Base-by-base conservation (phyloP, 116 monocot species). In the Posidonia oceanica region DNA sequence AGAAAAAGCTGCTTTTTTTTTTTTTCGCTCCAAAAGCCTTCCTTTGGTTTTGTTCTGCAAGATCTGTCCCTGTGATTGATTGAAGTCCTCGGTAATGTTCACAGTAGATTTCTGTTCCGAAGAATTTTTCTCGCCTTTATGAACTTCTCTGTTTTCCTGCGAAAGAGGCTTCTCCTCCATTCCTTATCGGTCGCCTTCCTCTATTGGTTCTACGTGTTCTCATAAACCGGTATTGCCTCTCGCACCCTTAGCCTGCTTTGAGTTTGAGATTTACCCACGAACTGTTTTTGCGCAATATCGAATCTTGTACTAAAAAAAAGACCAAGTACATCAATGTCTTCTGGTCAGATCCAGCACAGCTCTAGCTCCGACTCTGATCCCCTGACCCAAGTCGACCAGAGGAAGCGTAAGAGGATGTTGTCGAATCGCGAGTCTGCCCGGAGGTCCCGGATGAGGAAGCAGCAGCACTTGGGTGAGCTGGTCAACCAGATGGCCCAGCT, bases 121-220 rank as follows among this genome's bases (percentile, higher is more conserved):
- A 42, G 42, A 42, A 66, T 18, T n/a, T 66, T 60, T 40, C 14
- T 54, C 48, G 5, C 39, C 71, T 87, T 81, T 84, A 91, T 84
- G 87, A 79, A 78, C 59, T 82, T 69, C 67, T 80, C 84, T 63
- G 21, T 79, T 11, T 78, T 87, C 48, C 78, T 75, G 56, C 84
- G 84, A 48, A 74, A 82, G 13, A 82, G 80, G 64, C 81, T 76
- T 20, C 78, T 87, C 61, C 83, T 83, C 44, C 91, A 92, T 38
- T 92, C 91, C 71, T 88, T 88, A 83, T 92, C 88, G 36, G 88
- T 92, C 61, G 91, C 86, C 54, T 88, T 92, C 81, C 91, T 92
- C 75, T 88, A 92, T 83, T 92, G 91, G 88, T 92, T 92, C 83
- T 92, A 92, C 81, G 91, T 82, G 7, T 86, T 92, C 79, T 92